These are phyloP conservation scores for Apiotrichum veenhuisii DNA, from an alignment of 1,284 basidiomycete genomes.

Conservation along the genomic window DNA sequence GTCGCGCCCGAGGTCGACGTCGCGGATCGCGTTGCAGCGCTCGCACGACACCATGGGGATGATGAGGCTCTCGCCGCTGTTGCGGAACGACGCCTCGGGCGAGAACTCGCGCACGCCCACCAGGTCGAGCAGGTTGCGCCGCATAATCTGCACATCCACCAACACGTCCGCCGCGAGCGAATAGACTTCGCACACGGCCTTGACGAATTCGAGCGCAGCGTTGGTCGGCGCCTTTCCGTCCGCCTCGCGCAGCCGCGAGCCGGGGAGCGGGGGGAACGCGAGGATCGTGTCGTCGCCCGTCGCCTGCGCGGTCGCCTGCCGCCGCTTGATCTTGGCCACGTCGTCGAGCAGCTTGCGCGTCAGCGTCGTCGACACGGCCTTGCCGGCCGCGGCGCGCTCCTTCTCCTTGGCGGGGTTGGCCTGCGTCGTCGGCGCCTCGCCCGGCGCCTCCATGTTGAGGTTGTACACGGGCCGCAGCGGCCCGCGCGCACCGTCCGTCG, in stretches of 20 bases:
- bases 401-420: constrained; percentile 67
- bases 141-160: constrained; percentile 82
- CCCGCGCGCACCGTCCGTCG: constrained; percentile 57
- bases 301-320: constrained; percentile 58
- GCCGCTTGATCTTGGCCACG: constrained; percentile 65
- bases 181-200: constrained; percentile 79
- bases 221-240: constrained; percentile 56
- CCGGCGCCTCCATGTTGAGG: constrained; percentile 48
- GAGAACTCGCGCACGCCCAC: constrained; percentile 86
- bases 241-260: constrained; percentile 56
- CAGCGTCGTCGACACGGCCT: constrained; percentile 74
- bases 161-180: constrained; percentile 70
- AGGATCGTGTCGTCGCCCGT: constrained; percentile 61
- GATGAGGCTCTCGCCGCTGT: constrained; percentile 88
- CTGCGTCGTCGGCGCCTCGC: constrained; percentile 19
- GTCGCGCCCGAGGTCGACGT: constrained; percentile 95
- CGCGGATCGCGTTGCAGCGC: constrained; percentile 81
- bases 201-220: constrained; percentile 84
- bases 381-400: constrained; percentile 64
- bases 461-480: constrained; percentile 73
- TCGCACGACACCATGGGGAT: constrained; percentile 84
- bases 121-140: constrained; percentile 84
- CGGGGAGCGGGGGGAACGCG: constrained; percentile 81
- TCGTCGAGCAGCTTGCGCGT: constrained; percentile 75
- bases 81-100: constrained; percentile 74